phyloP scores from a whole-genome alignment of 306 rosid genomes.

The Dicorynia guianensis region DNA sequence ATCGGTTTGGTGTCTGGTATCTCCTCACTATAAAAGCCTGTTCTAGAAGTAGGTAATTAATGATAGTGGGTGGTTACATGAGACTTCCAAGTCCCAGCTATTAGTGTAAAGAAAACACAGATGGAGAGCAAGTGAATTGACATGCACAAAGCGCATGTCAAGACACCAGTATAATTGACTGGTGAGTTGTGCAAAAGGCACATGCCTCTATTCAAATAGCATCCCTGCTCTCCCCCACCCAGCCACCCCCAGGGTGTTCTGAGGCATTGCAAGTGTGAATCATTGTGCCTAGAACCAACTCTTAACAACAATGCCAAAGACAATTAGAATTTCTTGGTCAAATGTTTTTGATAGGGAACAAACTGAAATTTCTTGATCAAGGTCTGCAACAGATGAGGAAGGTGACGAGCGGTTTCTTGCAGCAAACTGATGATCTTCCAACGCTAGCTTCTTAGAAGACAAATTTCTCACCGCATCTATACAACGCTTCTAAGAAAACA shows the following conservation, averaged over 20 bases:
- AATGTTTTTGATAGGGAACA: slow-evolving; percentile 43
- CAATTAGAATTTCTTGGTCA: slow-evolving; percentile 26
- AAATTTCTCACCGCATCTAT: slow-evolving; percentile 46
- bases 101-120: too few species aligned
- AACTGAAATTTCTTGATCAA: slow-evolving; percentile 75
- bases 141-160: too few species aligned
- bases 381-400: slow-evolving; percentile 74
- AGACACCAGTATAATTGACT: too few species aligned
- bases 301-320: slow-evolving; percentile 25
- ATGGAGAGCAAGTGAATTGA: too few species aligned
- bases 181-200: slow-evolving; percentile 12
- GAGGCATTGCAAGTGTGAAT: not conserved
- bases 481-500: slow-evolving; percentile 59
- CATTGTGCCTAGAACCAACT: slow-evolving; percentile 1
- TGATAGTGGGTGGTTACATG: too few species aligned
- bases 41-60: too few species aligned
- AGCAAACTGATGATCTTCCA: slow-evolving; percentile 56
- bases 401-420: slow-evolving; percentile 61
- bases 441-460: slow-evolving; percentile 57
- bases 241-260: not conserved
- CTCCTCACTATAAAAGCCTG: too few species aligned
- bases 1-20: too few species aligned
- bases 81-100: too few species aligned
- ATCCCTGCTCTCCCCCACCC: not conserved
- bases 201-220: not conserved